These are phyloP conservation scores for Echites panduratus DNA, from an alignment of 257 asterid species.

Conservation along the genomic window DNA sequence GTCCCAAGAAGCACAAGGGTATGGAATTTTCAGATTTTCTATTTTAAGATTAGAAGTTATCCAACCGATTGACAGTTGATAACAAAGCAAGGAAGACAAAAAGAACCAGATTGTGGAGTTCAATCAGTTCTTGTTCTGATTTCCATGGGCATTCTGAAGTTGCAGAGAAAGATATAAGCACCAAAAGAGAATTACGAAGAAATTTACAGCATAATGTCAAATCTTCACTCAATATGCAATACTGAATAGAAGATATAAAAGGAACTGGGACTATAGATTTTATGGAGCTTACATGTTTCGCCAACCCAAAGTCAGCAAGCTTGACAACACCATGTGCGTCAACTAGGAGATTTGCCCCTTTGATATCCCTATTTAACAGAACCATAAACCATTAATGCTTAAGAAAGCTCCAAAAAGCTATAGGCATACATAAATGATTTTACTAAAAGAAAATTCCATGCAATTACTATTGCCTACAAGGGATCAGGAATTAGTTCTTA, in stretches of 20 bases:
- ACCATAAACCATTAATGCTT: slow-evolving; percentile 13
- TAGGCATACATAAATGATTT: background rate
- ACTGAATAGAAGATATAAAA: background rate
- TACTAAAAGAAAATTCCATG: background rate
- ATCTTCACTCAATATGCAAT: background rate
- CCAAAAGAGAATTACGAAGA: background rate
- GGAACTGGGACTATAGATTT: slow-evolving; percentile 12
- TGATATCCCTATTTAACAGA: slow-evolving; percentile 62
- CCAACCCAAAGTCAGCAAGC: slow-evolving; percentile 90
- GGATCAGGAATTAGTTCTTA: background rate
- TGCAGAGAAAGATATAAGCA: background rate
- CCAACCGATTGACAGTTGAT: background rate
- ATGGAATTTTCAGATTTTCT: background rate
- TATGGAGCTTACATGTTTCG: slow-evolving; percentile 68
- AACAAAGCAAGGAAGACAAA: background rate
- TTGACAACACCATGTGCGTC: slow-evolving; percentile 79
- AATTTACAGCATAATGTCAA: background rate
- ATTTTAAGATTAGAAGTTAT: background rate
- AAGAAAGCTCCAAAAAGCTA: background rate
- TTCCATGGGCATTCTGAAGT: background rate
- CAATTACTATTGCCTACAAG: background rate
- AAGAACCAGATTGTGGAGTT: background rate
- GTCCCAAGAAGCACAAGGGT: background rate
- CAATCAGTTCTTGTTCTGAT: background rate
- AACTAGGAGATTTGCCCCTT: slow-evolving; percentile 91